phyloP scores from a whole-genome alignment of 352 stramenopile species.

The Phytophthora citricola region DNA sequence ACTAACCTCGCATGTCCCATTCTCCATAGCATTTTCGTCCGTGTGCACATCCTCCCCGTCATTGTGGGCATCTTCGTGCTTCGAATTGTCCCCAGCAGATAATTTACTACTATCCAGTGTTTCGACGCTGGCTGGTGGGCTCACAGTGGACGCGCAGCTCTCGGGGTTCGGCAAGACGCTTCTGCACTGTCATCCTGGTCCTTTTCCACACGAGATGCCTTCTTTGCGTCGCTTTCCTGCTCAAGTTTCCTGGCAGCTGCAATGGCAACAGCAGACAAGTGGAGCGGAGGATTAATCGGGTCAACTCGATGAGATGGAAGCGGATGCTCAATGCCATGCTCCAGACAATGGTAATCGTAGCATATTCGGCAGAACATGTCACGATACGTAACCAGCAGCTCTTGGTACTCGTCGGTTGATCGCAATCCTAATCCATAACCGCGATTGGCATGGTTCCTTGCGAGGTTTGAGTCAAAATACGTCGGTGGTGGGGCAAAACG shows the following conservation, averaged over 20 bases:
- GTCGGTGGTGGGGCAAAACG: conserved; percentile 57
- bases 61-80: conserved; percentile 12
- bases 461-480: conserved; percentile 77
- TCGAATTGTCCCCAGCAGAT: conserved; percentile 16
- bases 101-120: conserved; percentile 18
- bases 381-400: conserved; percentile 88
- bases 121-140: conserved; percentile 6
- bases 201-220: background rate
- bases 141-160: conserved; percentile 22
- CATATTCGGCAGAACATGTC: conserved; percentile 93
- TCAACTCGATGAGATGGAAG: conserved; percentile 63
- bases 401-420: conserved; percentile 64
- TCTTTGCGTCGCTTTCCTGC: conserved; percentile 8
- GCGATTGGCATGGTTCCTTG: conserved; percentile 39
- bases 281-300: conserved; percentile 62
- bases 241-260: conserved; percentile 24
- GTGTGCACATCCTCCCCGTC: conserved; percentile 19
- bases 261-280: conserved; percentile 48
- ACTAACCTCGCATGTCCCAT: conserved; percentile 8
- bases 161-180: conserved; percentile 13
- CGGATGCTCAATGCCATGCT: conserved; percentile 89
- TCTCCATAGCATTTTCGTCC: conserved; percentile 1
- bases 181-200: conserved; percentile 13
- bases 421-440: conserved; percentile 55
- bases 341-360: conserved; percentile 93